Conservation (phyloP, 1,139 yeast genomes). For the Blastobotrys capitulatus region DNA sequence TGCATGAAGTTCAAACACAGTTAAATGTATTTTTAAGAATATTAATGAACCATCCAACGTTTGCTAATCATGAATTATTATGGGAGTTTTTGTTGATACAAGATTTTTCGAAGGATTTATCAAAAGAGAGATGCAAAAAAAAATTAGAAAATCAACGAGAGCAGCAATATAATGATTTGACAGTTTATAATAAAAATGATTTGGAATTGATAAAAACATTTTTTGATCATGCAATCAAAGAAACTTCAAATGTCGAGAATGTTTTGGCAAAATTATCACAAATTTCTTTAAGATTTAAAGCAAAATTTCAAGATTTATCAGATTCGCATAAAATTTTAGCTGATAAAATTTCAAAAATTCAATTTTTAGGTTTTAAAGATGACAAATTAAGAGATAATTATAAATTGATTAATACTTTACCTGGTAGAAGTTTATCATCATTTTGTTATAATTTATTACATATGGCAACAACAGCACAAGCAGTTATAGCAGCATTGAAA, state of each 20-base stretch:
- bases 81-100: constrained; percentile 43
- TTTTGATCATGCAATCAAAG: constrained; percentile 25
- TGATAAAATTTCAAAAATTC: constrained; percentile 16
- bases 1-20: constrained; percentile 45
- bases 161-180: constrained; percentile 26
- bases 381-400: constrained; percentile 14
- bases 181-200: constrained; percentile 22
- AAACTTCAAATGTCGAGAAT: constrained; percentile 17
- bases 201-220: constrained; percentile 25
- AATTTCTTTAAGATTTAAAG: constrained; percentile 17
- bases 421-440: constrained; percentile 12
- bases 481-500: constrained; percentile 21
- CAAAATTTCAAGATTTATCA: constrained; percentile 21
- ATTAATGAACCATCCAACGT: constrained; percentile 34
- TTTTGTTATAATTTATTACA: constrained; percentile 16
- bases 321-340: constrained; percentile 21
- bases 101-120: constrained; percentile 32
- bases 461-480: constrained; percentile 18
- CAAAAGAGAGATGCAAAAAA: constrained; percentile 32
- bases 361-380: constrained; percentile 12
- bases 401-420: constrained; percentile 11
- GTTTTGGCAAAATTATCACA: constrained; percentile 17
- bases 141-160: constrained; percentile 33
- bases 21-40: constrained; percentile 45
- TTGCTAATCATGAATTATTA: constrained; percentile 35